phyloP scores from a whole-genome alignment of 1,139 yeast species.

The Pichia sp. region DNA sequence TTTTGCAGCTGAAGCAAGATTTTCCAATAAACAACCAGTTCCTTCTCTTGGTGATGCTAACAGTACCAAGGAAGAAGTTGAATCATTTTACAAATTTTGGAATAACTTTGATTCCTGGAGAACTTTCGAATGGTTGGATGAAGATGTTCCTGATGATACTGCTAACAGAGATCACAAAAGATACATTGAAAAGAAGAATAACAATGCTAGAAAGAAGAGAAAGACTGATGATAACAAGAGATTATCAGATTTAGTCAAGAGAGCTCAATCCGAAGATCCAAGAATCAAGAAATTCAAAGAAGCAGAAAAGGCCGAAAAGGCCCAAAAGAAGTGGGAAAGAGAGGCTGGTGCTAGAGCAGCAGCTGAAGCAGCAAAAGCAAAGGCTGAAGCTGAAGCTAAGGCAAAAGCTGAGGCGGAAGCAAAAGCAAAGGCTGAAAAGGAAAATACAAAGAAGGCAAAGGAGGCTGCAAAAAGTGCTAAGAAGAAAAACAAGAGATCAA shows the following conservation, averaged over 20 bases:
- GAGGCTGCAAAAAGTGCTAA: slow-evolving; percentile 96
- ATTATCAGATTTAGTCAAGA: slow-evolving; percentile 76
- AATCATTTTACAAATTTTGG: slow-evolving; percentile 84
- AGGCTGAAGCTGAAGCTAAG: slow-evolving; percentile 81
- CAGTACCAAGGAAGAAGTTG: slow-evolving; percentile 75
- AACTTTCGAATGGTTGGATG: slow-evolving; percentile 95
- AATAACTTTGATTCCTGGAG: slow-evolving; percentile 98
- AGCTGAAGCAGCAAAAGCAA: slow-evolving; percentile 77
- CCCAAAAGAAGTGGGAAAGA: slow-evolving; percentile 92
- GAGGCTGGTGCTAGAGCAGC: slow-evolving; percentile 97
- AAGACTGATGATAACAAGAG: slow-evolving; percentile 97
- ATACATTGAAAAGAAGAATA: slow-evolving; percentile 94
- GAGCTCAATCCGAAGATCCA: slow-evolving; percentile 87
- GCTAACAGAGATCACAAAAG: slow-evolving; percentile 99
- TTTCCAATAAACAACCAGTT: slow-evolving; percentile 85
- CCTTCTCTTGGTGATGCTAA: slow-evolving; percentile 69
- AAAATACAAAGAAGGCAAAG: slow-evolving; percentile 77
- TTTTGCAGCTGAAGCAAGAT: slow-evolving; percentile 83
- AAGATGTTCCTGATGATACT: slow-evolving; percentile 98
- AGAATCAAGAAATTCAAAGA: slow-evolving; percentile 91
- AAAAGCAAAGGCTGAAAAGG: slow-evolving; percentile 52
- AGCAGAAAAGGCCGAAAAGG: slow-evolving; percentile 91
- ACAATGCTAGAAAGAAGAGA: slow-evolving; percentile 93
- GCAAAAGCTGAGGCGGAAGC: slow-evolving; percentile 73
- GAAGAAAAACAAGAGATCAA: slow-evolving; percentile 94